A percentile compares a stretch with the other conserved stretches of the same genome.
These are phyloP conservation scores for Sordaria brevicollis DNA, from an alignment of 495 filamentous ascomycete genomes.

Conservation along the genomic window DNA sequence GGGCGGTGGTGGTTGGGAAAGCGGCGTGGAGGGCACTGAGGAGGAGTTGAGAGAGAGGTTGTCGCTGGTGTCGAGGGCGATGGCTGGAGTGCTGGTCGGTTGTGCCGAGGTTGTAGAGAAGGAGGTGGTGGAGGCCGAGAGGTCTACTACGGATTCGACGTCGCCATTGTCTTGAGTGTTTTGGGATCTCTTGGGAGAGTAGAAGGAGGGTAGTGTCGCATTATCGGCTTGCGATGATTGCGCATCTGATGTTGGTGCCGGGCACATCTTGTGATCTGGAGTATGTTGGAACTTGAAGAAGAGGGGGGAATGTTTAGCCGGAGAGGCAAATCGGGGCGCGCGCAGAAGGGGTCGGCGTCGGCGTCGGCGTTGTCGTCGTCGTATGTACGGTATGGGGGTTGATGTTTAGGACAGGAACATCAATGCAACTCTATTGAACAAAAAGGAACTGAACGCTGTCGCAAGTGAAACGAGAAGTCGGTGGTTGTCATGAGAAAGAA, in stretches of 20 bases:
- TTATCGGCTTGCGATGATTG: slow-evolving; percentile 19
- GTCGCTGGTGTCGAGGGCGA: background rate
- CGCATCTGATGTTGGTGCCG: background rate
- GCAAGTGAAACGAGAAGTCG: background rate
- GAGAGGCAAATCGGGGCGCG: background rate
- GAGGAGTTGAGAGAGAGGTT: slow-evolving; percentile 9
- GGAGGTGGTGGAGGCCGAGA: slow-evolving; percentile 7
- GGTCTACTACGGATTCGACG: slow-evolving; percentile 6
- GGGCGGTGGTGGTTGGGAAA: slow-evolving; percentile 24
- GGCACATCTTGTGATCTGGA: background rate
- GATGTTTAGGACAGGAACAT: background rate
- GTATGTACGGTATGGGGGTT: too few species aligned
- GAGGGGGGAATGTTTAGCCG: background rate
- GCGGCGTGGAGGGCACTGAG: slow-evolving; percentile 1
- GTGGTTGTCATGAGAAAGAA: background rate
- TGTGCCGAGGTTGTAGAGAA: background rate
- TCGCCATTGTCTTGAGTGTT: slow-evolving; percentile 8
- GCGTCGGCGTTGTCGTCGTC: background rate
- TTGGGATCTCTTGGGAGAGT: slow-evolving; percentile 31
- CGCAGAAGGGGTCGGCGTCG: background rate
- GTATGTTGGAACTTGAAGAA: too few species aligned
- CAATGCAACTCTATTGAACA: background rate
- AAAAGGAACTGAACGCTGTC: background rate
- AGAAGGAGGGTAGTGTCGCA: slow-evolving; percentile 31
- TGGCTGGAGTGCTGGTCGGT: background rate